phyloP scores from a whole-genome alignment of 2,329 filamentous ascomycete genomes.

The Neoscytalidium dimidiatum region DNA sequence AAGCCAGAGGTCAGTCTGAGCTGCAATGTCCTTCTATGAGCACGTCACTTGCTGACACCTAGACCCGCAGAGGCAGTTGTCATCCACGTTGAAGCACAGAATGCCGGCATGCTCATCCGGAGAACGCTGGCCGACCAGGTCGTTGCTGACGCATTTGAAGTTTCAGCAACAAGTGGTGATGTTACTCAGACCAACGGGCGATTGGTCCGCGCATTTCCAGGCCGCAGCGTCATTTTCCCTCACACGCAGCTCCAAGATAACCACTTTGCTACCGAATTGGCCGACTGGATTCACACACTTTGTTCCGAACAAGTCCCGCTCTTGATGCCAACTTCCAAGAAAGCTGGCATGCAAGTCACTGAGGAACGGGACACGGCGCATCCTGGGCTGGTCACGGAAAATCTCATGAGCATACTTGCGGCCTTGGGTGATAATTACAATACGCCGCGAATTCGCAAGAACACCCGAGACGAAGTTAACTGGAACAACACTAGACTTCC shows the following conservation, averaged over 20 bases:
- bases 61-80: background rate
- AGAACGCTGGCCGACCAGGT: constrained; percentile 23
- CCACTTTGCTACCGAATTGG: constrained; percentile 29
- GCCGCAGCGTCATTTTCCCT: constrained; percentile 37
- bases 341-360: constrained; percentile 37
- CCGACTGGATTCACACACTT: constrained; percentile 38
- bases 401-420: constrained; percentile 35
- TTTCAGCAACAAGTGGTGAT: constrained; percentile 42
- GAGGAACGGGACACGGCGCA: constrained; percentile 53
- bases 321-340: constrained; percentile 27
- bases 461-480: constrained; percentile 54
- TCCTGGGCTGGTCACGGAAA: constrained; percentile 56
- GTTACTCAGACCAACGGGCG: constrained; percentile 43
- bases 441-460: constrained; percentile 43
- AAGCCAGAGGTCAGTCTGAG: background rate
- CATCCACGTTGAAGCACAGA: constrained; percentile 48
- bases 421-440: background rate
- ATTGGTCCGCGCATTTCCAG: constrained; percentile 50
- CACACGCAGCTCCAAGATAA: constrained; percentile 25
- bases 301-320: constrained; percentile 32
- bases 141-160: constrained; percentile 50
- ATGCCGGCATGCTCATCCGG: constrained; percentile 48
- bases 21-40: background rate
- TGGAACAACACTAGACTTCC: constrained; percentile 37
- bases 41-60: background rate